Conservation (phyloP, 176 grass and related monocot genomes). For the Triticum monococcum region DNA sequence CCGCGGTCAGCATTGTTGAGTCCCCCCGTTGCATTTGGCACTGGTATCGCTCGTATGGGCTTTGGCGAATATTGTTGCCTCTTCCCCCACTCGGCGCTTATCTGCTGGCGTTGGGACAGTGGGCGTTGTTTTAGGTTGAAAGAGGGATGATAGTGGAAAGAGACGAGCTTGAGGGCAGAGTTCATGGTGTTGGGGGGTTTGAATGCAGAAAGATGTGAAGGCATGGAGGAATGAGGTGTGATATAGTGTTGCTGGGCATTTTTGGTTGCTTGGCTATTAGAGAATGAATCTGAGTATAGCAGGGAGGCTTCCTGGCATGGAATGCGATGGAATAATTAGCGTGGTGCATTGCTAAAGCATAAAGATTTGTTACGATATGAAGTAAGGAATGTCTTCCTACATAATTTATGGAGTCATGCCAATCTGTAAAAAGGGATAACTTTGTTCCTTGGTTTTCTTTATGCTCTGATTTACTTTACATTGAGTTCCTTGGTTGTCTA, state of each 20-base stretch:
- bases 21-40: constrained; percentile 6
- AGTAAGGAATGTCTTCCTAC: constrained; percentile 30
- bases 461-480: background rate
- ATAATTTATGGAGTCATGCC: background rate
- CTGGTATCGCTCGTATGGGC: background rate
- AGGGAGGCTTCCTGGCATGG: background rate
- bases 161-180: constrained; percentile 14
- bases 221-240: background rate
- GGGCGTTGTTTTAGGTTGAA: background rate
- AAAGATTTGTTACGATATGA: background rate
- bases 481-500: background rate
- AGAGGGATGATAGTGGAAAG: constrained; percentile 18
- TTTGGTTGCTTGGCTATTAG: constrained; percentile 46
- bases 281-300: constrained; percentile 11
- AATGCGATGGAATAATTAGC: background rate
- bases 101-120: background rate
- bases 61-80: constrained; percentile 12
- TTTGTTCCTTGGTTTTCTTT: constrained; percentile 4
- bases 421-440: background rate
- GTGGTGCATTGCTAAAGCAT: background rate
- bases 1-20: background rate
- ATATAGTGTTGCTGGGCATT: background rate
- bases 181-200: constrained; percentile 36
- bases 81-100: background rate
- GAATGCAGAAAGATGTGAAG: constrained; percentile 27